Percentiles rank a stretch among this genome's conserved stretches.
Conservation (phyloP, 352 stramenopile genomes). For the Peronospora tabacina region DNA sequence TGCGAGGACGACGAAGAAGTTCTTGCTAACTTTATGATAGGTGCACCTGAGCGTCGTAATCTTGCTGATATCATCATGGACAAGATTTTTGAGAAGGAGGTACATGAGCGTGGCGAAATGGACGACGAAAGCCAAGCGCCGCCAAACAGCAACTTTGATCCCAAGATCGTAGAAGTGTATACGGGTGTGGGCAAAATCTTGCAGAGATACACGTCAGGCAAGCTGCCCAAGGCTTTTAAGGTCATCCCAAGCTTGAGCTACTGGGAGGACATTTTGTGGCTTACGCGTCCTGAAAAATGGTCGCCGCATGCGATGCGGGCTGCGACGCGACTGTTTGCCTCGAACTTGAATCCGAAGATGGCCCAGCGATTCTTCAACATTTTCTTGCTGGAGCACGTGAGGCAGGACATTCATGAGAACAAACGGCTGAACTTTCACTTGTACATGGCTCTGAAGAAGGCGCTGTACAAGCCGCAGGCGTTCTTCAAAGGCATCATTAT, state of each 20-base stretch:
- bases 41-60: slow-evolving; percentile 80
- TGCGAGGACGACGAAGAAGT: slow-evolving; percentile 83
- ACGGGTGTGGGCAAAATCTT: slow-evolving; percentile 97
- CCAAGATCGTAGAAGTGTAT: slow-evolving; percentile 98
- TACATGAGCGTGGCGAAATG: slow-evolving; percentile 71
- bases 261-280: slow-evolving; percentile 98
- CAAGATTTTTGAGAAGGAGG: slow-evolving; percentile 97
- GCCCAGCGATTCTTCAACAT: slow-evolving; percentile 99
- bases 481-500: slow-evolving; percentile 99
- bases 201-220: slow-evolving; percentile 94
- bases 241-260: slow-evolving; percentile 98
- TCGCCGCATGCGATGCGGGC: slow-evolving; percentile 97
- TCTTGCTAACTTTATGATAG: slow-evolving; percentile 84
- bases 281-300: slow-evolving; percentile 97
- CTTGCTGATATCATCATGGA: slow-evolving; percentile 99
- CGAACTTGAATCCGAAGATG: slow-evolving; percentile 99
- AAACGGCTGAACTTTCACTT: slow-evolving; percentile 99
- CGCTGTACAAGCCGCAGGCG: slow-evolving; percentile 97
- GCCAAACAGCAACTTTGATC: slow-evolving; percentile 67
- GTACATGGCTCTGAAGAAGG: slow-evolving; percentile 98
- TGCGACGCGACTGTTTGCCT: slow-evolving; percentile 96
- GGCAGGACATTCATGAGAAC: slow-evolving; percentile 96
- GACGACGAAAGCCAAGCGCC: slow-evolving; percentile 48
- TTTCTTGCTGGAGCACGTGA: slow-evolving; percentile 94
- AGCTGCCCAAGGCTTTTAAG: slow-evolving; percentile 99